A percentile compares a stretch with the other conserved stretches of the same genome.
phyloP scores from a whole-genome alignment of 345 rosid species.

The Psidium friedrichsthalianum region DNA sequence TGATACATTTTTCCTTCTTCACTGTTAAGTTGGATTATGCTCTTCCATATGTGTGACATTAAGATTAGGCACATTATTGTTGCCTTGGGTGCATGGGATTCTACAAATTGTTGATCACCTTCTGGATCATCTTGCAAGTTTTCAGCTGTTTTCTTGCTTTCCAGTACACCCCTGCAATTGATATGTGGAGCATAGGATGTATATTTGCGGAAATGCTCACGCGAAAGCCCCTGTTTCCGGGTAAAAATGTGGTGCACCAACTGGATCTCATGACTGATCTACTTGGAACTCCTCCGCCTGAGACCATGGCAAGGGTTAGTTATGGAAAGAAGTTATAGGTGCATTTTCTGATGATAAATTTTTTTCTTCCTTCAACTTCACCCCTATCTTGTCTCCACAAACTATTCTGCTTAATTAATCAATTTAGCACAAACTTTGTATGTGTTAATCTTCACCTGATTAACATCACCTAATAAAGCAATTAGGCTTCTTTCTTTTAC shows the following conservation, averaged over 20 bases:
- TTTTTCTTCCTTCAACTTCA: background rate
- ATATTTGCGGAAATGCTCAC: constrained; percentile 48
- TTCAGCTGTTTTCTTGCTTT: background rate
- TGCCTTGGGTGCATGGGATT: background rate
- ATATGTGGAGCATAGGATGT: constrained; percentile 52
- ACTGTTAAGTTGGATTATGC: background rate
- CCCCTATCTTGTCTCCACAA: background rate
- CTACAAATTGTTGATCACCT: background rate
- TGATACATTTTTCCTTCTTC: background rate
- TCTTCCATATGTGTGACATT: background rate
- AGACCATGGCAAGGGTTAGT: constrained; percentile 50
- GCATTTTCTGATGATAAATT: background rate
- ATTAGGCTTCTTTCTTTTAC: background rate
- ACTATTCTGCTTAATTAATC: background rate
- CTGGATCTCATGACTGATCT: constrained; percentile 46
- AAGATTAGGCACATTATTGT: background rate
- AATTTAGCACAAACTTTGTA: background rate
- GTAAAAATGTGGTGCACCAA: constrained; percentile 47
- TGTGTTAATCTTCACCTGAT: background rate
- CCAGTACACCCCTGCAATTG: constrained; percentile 44
- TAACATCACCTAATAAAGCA: background rate
- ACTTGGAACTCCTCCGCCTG: constrained; percentile 39
- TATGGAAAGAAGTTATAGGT: background rate
- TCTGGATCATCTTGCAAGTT: background rate
- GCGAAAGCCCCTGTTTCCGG: constrained; percentile 40